These are phyloP conservation scores for Plasmodium gallinaceum DNA, from an alignment of 169 alveolate genomes.

Conservation along the genomic window DNA sequence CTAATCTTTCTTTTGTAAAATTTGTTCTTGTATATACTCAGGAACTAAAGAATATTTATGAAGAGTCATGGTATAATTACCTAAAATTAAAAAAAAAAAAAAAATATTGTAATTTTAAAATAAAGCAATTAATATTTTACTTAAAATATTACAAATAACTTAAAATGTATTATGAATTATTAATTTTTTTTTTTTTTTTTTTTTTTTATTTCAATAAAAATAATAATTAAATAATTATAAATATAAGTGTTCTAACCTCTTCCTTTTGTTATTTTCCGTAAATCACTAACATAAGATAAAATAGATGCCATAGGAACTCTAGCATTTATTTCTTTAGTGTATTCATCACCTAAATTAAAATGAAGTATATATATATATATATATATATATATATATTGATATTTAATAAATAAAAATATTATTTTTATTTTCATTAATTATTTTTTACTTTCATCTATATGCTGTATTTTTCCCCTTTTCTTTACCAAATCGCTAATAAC, in stretches of 20 bases:
- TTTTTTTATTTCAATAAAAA: background rate
- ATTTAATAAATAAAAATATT: background rate
- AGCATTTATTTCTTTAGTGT: conserved; percentile 64
- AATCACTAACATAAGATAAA: conserved; percentile 73
- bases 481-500: conserved; percentile 87
- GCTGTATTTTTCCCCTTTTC: conserved; percentile 82
- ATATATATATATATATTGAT: background rate
- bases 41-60: conserved; percentile 73
- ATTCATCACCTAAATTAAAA: conserved; percentile 57
- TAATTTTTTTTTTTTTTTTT: background rate
- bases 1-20: conserved; percentile 67
- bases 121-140: background rate
- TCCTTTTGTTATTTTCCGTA: conserved; percentile 75
- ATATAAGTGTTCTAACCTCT: conserved; percentile 52
- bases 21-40: conserved; percentile 70
- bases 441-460: conserved; percentile 72
- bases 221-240: conserved; percentile 6
- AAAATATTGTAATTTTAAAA: background rate
- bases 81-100: conserved; percentile 24
- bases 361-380: background rate
- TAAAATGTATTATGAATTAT: background rate
- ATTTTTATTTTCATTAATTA: background rate
- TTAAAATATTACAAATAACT: background rate
- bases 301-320: conserved; percentile 77
- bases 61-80: conserved; percentile 74